Evolutionary conservation across 805 yeast species (phyloP).

Genomic region (Hanseniaspora lachancei): DNA sequence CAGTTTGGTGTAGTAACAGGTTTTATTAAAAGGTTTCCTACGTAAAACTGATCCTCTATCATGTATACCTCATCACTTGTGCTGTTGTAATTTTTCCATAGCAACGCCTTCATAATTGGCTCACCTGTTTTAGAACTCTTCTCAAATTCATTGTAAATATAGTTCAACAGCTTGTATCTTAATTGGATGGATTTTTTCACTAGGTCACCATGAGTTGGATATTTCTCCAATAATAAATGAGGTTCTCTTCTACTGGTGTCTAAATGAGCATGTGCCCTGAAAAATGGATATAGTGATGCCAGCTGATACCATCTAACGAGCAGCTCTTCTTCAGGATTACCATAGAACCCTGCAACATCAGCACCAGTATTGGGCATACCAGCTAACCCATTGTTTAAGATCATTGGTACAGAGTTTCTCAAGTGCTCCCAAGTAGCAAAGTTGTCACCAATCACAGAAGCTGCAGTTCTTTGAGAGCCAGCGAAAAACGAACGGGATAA

Average conservation of each 20-base stretch:
- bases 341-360: constrained; percentile 95
- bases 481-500: constrained; percentile 77
- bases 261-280: constrained; percentile 92
- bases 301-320: constrained; percentile 90
- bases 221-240: constrained; percentile 51
- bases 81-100: constrained; percentile 41
- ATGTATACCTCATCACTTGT: constrained; percentile 31
- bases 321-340: constrained; percentile 71
- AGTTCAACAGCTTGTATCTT: constrained; percentile 67
- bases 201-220: constrained; percentile 44
- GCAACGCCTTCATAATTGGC: constrained; percentile 61
- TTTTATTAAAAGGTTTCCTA: constrained; percentile 69
- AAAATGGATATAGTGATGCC: constrained; percentile 92
- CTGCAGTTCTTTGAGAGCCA: constrained; percentile 83
- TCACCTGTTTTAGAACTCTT: constrained; percentile 46
- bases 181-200: constrained; percentile 60
- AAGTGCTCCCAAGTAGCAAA: constrained; percentile 86
- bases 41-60: constrained; percentile 71
- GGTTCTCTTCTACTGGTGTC: constrained; percentile 91
- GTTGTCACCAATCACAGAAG: constrained; percentile 98
- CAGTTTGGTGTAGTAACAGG: constrained; percentile 58
- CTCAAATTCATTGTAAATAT: constrained; percentile 66
- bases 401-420: constrained; percentile 71
- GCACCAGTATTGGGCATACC: constrained; percentile 93
- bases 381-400: constrained; percentile 62